phyloP scores from a whole-genome alignment of 2,329 filamentous ascomycete species.

The Ophiostoma populinum region DNA sequence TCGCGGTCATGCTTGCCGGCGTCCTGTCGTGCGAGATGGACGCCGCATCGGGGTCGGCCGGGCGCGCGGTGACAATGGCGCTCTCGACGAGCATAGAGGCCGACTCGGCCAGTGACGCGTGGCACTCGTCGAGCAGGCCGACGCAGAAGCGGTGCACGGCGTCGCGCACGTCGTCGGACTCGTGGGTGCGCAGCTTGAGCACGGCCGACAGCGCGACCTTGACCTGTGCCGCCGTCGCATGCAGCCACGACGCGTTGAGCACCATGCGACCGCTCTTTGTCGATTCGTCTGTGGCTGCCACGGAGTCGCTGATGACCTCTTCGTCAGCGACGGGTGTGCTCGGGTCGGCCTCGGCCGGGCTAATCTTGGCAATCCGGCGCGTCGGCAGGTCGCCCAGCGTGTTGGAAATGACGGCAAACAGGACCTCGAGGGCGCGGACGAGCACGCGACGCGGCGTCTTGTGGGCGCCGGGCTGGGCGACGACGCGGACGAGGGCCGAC shows the following conservation, averaged over 20 bases:
- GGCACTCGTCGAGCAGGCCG: slow-evolving; percentile 61
- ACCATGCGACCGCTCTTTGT: too few species aligned
- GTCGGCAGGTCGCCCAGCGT: slow-evolving; percentile 42
- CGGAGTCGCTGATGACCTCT: slow-evolving; percentile 10
- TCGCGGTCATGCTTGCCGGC: slow-evolving; percentile 25
- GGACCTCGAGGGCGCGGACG: slow-evolving; percentile 37
- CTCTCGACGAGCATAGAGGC: slow-evolving; percentile 63
- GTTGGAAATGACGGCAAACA: slow-evolving; percentile 35
- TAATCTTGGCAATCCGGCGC: slow-evolving; percentile 22
- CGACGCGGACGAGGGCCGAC: slow-evolving; percentile 59
- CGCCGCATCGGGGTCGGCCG: not conserved
- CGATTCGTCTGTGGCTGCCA: not conserved
- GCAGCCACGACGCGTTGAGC: slow-evolving; percentile 45
- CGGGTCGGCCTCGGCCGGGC: slow-evolving; percentile 8
- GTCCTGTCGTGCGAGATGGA: not conserved
- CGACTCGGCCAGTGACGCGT: slow-evolving; percentile 52
- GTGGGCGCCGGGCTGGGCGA: slow-evolving; percentile 47
- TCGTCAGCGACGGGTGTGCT: slow-evolving; percentile 8
- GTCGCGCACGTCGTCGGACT: slow-evolving; percentile 48
- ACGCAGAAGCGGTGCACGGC: slow-evolving; percentile 57
- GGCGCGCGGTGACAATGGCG: slow-evolving; percentile 40
- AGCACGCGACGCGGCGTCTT: slow-evolving; percentile 44
- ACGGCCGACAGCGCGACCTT: slow-evolving; percentile 68
- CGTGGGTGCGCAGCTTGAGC: slow-evolving; percentile 55
- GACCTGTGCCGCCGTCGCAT: slow-evolving; percentile 63